phyloP scores from a whole-genome alignment of 441 rosid genomes.

The Mallotus japonicus region DNA sequence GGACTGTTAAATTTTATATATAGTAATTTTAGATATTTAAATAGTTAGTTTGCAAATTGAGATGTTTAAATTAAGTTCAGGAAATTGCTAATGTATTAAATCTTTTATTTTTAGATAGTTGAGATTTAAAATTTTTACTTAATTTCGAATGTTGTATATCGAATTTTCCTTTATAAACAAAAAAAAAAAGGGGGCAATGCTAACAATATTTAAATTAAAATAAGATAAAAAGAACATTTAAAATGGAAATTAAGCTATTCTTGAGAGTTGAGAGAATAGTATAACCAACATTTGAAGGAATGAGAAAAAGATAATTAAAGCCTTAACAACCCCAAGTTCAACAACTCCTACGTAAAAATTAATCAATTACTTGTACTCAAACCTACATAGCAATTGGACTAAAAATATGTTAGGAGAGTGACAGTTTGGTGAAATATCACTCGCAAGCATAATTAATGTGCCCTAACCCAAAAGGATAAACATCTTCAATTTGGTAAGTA shows the following conservation, averaged over 20 bases:
- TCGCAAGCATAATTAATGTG: not conserved
- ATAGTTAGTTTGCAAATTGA: no score
- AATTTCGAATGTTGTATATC: not conserved
- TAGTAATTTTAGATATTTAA: no score
- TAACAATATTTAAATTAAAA: not conserved
- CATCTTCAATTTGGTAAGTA: not conserved
- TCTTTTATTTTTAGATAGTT: not conserved
- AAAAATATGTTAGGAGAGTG: no score
- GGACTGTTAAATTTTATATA: no score
- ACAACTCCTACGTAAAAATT: not conserved
- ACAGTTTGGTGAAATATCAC: slow-evolving; percentile 24
- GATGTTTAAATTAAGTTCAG: no score
- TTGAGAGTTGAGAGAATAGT: not conserved
- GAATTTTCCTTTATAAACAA: not conserved
- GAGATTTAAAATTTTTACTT: not conserved
- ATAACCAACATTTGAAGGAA: not conserved
- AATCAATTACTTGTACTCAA: not conserved
- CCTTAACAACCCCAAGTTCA: not conserved
- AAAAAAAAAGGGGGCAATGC: no score
- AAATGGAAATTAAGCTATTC: not conserved
- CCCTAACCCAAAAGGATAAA: not conserved
- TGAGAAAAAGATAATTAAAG: not conserved
- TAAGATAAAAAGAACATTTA: not conserved
- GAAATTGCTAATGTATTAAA: no score
- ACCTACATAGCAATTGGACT: not conserved